These are phyloP conservation scores for Chalciporus pseudorubinellus DNA, from an alignment of 768 basidiomycete genomes.

Conservation along the genomic window DNA sequence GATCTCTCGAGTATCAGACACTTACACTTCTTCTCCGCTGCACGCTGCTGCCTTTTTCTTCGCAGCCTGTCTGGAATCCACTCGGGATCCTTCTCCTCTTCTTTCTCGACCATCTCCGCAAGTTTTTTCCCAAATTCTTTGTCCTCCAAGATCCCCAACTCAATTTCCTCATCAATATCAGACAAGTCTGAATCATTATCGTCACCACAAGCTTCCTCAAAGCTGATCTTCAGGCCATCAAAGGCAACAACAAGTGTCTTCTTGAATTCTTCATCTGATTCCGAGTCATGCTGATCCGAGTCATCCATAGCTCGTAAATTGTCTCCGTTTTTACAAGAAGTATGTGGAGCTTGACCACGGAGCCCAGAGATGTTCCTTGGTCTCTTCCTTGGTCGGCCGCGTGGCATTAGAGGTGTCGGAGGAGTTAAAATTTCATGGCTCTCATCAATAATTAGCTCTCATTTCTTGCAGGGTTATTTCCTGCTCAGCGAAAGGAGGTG, in stretches of 20 bases:
- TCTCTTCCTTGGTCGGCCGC: background rate
- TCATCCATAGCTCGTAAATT: background rate
- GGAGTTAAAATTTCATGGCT: background rate
- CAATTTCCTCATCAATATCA: too few relatives aligned
- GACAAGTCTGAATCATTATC: too few relatives aligned
- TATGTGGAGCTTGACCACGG: background rate
- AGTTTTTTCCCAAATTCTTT: constrained; percentile 2
- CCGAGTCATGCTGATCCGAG: background rate
- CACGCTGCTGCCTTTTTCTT: constrained; percentile 1
- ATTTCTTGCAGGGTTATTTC: background rate
- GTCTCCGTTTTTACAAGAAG: background rate
- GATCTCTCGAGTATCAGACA: background rate
- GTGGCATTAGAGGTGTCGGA: background rate
- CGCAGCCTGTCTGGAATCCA: constrained; percentile 4
- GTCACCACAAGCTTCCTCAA: too few relatives aligned
- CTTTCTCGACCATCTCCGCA: constrained; percentile 1
- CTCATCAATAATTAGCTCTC: background rate
- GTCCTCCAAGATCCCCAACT: constrained; percentile 4
- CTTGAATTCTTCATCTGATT: constrained; percentile 1
- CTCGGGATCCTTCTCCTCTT: constrained; percentile 1
- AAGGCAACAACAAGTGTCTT: background rate
- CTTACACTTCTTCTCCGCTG: background rate
- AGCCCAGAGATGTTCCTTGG: background rate
- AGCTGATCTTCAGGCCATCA: background rate
- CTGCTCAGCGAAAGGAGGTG: constrained; percentile 3